Percentiles rank a stretch among this genome's conserved stretches.
Evolutionary conservation across 345 rosid species (phyloP).

Genomic region (Lumnitzera racemosa): DNA sequence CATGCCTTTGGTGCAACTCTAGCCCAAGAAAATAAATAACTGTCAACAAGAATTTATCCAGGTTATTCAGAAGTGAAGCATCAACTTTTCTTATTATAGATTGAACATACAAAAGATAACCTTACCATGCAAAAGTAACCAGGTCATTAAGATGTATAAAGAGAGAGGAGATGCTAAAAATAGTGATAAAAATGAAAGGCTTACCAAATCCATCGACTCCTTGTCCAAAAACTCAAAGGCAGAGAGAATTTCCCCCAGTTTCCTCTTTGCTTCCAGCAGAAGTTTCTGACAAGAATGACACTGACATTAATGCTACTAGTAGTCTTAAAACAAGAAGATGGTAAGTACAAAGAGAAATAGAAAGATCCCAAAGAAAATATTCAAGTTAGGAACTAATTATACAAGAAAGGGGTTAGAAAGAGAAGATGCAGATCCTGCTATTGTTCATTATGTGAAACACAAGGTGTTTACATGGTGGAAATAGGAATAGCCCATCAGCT

Average conservation of each 20-base stretch:
- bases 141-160: neutral
- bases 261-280: slow-evolving; percentile 71
- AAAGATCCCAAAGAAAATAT: too few relatives aligned
- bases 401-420: too few relatives aligned
- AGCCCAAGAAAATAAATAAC: neutral
- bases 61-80: neutral
- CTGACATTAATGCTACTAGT: neutral
- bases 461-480: too few relatives aligned
- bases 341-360: too few relatives aligned
- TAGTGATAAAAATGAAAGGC: slow-evolving; percentile 8
- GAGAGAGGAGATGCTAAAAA: neutral
- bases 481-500: too few relatives aligned
- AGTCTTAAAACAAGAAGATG: neutral
- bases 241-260: slow-evolving; percentile 90
- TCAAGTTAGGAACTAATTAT: too few relatives aligned
- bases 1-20: neutral
- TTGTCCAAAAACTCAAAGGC: slow-evolving; percentile 89
- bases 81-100: too few relatives aligned
- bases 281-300: slow-evolving; percentile 48
- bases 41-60: neutral
- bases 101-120: too few relatives aligned
- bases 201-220: slow-evolving; percentile 66
- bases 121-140: neutral
- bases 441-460: too few relatives aligned
- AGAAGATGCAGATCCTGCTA: too few relatives aligned